A percentile compares a stretch with the other conserved stretches of the same genome.
phyloP scores from a whole-genome alignment of 768 basidiomycete species.

The Cystofilobasidium bisporidii region DNA sequence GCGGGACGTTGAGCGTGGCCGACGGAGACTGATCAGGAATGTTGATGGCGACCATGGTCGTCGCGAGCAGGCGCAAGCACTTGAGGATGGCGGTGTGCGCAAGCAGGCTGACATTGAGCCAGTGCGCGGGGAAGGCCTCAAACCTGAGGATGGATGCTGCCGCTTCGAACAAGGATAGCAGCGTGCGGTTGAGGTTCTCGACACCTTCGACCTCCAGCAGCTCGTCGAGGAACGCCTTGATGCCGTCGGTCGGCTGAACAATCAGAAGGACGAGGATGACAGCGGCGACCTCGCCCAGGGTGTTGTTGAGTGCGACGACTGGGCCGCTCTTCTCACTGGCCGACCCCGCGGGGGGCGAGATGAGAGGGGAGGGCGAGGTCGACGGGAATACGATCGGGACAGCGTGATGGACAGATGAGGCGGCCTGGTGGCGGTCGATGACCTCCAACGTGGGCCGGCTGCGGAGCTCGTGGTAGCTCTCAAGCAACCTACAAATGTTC shows the following conservation, averaged over 20 bases:
- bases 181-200: slow-evolving; percentile 60
- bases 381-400: slow-evolving; percentile 81
- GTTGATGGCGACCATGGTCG: slow-evolving; percentile 58
- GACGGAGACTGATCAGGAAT: slow-evolving; percentile 56
- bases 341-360: slow-evolving; percentile 39
- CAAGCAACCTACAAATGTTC: slow-evolving; percentile 54
- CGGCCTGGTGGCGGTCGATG: slow-evolving; percentile 58
- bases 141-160: slow-evolving; percentile 70
- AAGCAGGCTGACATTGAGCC: slow-evolving; percentile 81
- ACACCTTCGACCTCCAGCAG: slow-evolving; percentile 80
- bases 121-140: slow-evolving; percentile 77
- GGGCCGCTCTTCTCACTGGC: slow-evolving; percentile 44
- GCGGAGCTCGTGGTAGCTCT: slow-evolving; percentile 78
- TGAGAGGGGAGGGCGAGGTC: slow-evolving; percentile 81
- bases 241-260: slow-evolving; percentile 66
- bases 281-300: slow-evolving; percentile 73
- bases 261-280: slow-evolving; percentile 72
- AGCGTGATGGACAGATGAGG: slow-evolving; percentile 50
- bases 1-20: slow-evolving; percentile 58
- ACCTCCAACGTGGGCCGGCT: slow-evolving; percentile 56
- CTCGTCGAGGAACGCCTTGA: slow-evolving; percentile 66
- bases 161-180: slow-evolving; percentile 72
- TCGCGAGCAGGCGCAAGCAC: slow-evolving; percentile 71
- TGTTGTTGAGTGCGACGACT: slow-evolving; percentile 52
- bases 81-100: slow-evolving; percentile 80